A percentile compares a stretch with the other conserved stretches of the same genome.
phyloP scores from a whole-genome alignment of 164 flowering plant species.

The Buxus sempervirens region DNA sequence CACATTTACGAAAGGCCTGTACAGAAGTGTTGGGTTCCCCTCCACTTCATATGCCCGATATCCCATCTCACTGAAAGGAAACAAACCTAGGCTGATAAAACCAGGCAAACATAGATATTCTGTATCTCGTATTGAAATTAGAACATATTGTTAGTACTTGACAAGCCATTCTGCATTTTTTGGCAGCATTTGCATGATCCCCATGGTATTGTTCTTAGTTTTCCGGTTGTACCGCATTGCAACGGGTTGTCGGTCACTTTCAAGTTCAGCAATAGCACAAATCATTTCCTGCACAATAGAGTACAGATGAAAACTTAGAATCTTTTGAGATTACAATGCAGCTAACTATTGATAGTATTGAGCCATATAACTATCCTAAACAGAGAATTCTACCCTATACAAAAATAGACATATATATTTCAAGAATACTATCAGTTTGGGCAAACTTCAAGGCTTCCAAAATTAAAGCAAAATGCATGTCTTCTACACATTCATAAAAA shows the following conservation, averaged over 20 bases:
- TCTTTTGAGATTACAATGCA: background rate
- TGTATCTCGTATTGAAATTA: background rate
- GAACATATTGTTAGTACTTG: constrained; percentile 36
- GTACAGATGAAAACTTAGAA: constrained; percentile 6
- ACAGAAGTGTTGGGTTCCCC: constrained; percentile 42
- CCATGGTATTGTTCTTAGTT: constrained; percentile 55
- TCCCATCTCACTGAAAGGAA: constrained; percentile 58
- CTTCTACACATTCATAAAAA: too few relatives aligned
- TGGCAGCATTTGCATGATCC: constrained; percentile 74
- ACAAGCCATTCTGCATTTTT: constrained; percentile 62
- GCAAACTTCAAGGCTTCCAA: too few relatives aligned
- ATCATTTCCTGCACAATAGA: constrained; percentile 63
- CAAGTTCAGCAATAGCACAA: constrained; percentile 85
- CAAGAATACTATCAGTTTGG: too few relatives aligned
- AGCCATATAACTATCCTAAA: too few relatives aligned
- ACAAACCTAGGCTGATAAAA: constrained; percentile 1
- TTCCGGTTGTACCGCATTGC: constrained; percentile 51
- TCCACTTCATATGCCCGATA: constrained; percentile 49
- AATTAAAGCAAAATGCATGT: too few relatives aligned
- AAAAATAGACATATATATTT: too few relatives aligned
- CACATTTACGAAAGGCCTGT: constrained; percentile 68
- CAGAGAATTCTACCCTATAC: too few relatives aligned
- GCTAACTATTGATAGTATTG: background rate
- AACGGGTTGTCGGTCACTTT: constrained; percentile 74
- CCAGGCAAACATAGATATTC: background rate